phyloP scores from a whole-genome alignment of 305 asterid genomes.

The Fraxinus velutina region DNA sequence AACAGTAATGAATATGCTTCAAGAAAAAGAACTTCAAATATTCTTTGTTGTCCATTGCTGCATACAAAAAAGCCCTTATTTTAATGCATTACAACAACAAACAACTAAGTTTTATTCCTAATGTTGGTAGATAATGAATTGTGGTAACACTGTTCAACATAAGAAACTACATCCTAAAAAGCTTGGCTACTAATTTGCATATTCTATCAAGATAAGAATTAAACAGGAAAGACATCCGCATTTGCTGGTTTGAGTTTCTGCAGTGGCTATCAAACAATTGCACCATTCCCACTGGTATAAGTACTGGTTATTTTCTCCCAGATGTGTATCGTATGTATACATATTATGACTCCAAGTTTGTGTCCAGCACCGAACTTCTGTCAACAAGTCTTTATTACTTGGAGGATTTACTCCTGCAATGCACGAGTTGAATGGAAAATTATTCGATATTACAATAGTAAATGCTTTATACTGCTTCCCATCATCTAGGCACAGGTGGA shows the following conservation, averaged over 20 bases:
- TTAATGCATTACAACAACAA: neutral
- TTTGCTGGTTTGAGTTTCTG: neutral
- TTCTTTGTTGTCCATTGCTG: neutral
- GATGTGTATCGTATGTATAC: neutral
- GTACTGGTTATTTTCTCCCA: neutral
- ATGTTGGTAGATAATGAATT: neutral
- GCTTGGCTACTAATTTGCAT: neutral
- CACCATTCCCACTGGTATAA: neutral
- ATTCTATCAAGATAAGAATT: neutral
- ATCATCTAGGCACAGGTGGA: neutral
- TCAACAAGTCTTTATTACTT: neutral
- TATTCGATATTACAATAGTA: neutral
- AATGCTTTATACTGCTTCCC: neutral
- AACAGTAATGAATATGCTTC: neutral
- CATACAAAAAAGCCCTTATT: neutral
- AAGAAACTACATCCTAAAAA: neutral
- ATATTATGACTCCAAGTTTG: neutral
- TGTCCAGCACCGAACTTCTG: neutral
- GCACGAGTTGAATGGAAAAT: neutral
- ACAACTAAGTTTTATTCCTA: neutral
- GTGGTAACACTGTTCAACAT: neutral
- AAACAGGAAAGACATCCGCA: neutral
- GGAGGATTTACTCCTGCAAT: neutral
- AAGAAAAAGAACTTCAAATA: neutral
- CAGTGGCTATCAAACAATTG: neutral